Conservation (phyloP, 1,284 basidiomycete genomes). For the Malassezia yamatoensis region DNA sequence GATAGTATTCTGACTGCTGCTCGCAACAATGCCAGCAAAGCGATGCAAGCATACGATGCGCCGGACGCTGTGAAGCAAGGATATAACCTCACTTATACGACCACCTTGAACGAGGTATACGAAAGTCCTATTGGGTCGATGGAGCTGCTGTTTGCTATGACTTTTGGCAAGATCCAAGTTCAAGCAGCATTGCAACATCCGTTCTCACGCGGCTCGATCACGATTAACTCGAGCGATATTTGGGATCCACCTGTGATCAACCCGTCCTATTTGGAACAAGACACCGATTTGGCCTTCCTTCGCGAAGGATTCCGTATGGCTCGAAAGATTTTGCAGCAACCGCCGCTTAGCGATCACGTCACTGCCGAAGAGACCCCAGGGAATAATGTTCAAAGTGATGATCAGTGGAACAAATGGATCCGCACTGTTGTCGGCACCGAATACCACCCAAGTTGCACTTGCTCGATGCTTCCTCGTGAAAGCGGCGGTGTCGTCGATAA, state of each 20-base stretch:
- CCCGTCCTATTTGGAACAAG: conserved; percentile 53
- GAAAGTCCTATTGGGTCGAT: conserved; percentile 28
- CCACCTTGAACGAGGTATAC: conserved; percentile 52
- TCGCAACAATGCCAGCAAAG: conserved; percentile 46
- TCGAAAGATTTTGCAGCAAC: conserved; percentile 49
- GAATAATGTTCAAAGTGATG: conserved; percentile 46
- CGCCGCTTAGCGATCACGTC: conserved; percentile 20
- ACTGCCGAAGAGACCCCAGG: conserved; percentile 22
- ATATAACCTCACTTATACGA: conserved; percentile 58
- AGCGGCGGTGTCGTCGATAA: conserved; percentile 38
- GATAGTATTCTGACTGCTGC: conserved; percentile 41
- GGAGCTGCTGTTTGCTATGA: conserved; percentile 30
- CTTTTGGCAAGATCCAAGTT: conserved; percentile 47
- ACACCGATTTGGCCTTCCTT: conserved; percentile 54
- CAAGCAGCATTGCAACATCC: conserved; percentile 63
- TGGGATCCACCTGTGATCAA: conserved; percentile 58
- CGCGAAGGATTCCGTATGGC: conserved; percentile 57
- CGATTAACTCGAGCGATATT: conserved; percentile 54
- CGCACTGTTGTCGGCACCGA: conserved; percentile 44
- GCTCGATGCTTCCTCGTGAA: conserved; percentile 31
- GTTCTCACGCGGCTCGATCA: conserved; percentile 51
- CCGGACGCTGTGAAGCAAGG: conserved; percentile 56
- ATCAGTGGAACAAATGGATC: conserved; percentile 53
- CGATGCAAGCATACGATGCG: conserved; percentile 52
- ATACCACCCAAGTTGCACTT: conserved; percentile 53